phyloP scores from a whole-genome alignment of 345 rosid species.

The Eucalyptus polybractea region DNA sequence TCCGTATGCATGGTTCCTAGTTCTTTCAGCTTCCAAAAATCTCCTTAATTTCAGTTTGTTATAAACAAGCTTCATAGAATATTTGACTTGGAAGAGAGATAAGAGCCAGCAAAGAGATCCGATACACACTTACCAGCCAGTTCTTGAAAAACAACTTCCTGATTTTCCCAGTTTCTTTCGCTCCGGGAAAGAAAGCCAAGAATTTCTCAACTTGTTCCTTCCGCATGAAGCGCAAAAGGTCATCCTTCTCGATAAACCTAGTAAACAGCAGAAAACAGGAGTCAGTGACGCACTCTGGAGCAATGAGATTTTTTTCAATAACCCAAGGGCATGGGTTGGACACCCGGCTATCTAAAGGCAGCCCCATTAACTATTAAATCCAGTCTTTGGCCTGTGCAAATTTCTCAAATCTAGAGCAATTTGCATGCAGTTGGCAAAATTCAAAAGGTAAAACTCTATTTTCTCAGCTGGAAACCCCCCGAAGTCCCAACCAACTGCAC shows the following conservation, averaged over 20 bases:
- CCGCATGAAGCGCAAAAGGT: slow-evolving; percentile 39
- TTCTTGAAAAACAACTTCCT: slow-evolving; percentile 20
- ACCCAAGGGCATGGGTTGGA: not conserved
- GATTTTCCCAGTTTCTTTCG: slow-evolving; percentile 27
- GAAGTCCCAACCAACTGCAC: not conserved
- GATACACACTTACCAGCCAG: slow-evolving; percentile 26
- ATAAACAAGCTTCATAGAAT: not conserved
- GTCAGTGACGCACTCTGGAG: not conserved
- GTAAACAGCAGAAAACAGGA: not conserved
- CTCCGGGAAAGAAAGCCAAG: slow-evolving; percentile 26
- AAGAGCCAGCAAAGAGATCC: not conserved
- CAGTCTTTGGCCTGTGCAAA: not conserved
- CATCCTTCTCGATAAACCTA: slow-evolving; percentile 45
- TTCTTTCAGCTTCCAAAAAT: not conserved
- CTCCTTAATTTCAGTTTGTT: not conserved
- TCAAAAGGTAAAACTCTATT: accelerated
- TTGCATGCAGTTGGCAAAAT: not conserved
- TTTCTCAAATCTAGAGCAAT: not conserved
- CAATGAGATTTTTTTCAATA: not conserved
- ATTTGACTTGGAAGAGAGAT: not conserved
- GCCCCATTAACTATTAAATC: not conserved
- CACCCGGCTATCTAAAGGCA: not conserved
- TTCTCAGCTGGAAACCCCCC: not conserved
- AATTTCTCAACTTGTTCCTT: slow-evolving; percentile 28
- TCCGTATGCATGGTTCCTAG: accelerated